Conservation (phyloP, 1,284 basidiomycete species). For the Hymenochaete sp. region DNA sequence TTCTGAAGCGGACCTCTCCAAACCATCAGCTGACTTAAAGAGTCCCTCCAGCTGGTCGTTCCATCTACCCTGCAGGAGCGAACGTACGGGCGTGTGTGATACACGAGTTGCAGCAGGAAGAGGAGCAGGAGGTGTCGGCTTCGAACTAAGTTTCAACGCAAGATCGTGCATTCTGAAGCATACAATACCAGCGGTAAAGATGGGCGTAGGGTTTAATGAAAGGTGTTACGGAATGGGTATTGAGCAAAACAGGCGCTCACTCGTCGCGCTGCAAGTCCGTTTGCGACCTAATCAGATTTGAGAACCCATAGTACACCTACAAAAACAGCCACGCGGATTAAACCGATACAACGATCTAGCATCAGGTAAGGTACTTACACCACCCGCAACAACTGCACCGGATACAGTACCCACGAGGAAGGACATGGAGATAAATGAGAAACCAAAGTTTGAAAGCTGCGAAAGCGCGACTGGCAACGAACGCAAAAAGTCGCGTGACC, state of each 20-base stretch:
- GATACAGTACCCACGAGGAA: slow-evolving; percentile 17
- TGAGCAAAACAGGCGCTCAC: neutral
- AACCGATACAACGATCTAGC: neutral
- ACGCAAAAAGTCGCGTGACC: no score
- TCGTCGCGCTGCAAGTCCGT: slow-evolving; percentile 11
- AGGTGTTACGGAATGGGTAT: neutral
- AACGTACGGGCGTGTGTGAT: slow-evolving; percentile 7
- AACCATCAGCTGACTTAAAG: slow-evolving; percentile 3
- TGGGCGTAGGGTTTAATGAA: neutral
- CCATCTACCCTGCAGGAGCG: slow-evolving; percentile 13
- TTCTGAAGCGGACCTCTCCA: slow-evolving; percentile 8
- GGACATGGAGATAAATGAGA: no score
- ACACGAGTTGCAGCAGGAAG: slow-evolving; percentile 12
- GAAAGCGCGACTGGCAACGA: no score
- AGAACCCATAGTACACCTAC: slow-evolving; percentile 18
- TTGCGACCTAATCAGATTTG: slow-evolving; percentile 15
- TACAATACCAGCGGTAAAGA: neutral
- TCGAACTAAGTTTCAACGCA: slow-evolving; percentile 5
- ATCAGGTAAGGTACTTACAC: slow-evolving; percentile 9
- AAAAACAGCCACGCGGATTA: neutral
- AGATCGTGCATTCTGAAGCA: slow-evolving; percentile 11
- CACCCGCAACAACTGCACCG: slow-evolving; percentile 19
- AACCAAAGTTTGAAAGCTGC: no score
- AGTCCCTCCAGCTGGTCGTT: slow-evolving; percentile 14
- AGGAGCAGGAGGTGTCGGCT: slow-evolving; percentile 9